phyloP scores from a whole-genome alignment of 441 rosid genomes.

The Brassica balearica region DNA sequence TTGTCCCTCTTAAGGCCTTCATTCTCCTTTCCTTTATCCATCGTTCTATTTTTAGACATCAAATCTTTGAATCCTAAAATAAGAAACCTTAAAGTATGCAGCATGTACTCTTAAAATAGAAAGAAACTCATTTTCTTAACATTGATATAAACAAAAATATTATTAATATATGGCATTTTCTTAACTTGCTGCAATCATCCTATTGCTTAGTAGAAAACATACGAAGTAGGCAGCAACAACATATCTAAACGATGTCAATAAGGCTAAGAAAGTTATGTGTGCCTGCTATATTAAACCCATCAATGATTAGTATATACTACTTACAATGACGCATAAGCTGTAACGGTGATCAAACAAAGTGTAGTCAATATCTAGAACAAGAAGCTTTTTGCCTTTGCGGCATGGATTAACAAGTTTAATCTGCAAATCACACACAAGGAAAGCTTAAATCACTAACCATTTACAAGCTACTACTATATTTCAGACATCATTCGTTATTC shows the following conservation, averaged over 20 bases:
- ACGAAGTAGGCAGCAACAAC: background rate
- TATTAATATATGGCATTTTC: too few species aligned
- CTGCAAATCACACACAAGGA: slow-evolving; percentile 45
- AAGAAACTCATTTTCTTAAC: background rate
- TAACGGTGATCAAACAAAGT: slow-evolving; percentile 90
- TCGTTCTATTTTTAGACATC: slow-evolving; percentile 3
- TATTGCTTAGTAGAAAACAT: slow-evolving; percentile 6
- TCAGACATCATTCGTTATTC: background rate
- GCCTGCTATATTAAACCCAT: slow-evolving; percentile 29
- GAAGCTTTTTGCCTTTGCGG: slow-evolving; percentile 88
- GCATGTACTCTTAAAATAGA: background rate
- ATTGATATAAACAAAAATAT: background rate
- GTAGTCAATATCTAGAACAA: slow-evolving; percentile 93
- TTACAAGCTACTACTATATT: background rate
- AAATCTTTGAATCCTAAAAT: slow-evolving; percentile 9
- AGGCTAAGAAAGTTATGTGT: slow-evolving; percentile 35
- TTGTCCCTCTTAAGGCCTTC: background rate
- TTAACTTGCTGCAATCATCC: background rate
- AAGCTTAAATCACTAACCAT: slow-evolving; percentile 15
- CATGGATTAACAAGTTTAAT: slow-evolving; percentile 75
- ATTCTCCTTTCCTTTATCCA: slow-evolving; percentile 9
- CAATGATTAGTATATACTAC: slow-evolving; percentile 27
- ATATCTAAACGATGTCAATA: slow-evolving; percentile 19
- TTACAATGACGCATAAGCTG: slow-evolving; percentile 89
- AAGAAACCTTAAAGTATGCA: slow-evolving; percentile 2